Conservation (phyloP, 73 alveolate species). For the Effrenium voratum region DNA sequence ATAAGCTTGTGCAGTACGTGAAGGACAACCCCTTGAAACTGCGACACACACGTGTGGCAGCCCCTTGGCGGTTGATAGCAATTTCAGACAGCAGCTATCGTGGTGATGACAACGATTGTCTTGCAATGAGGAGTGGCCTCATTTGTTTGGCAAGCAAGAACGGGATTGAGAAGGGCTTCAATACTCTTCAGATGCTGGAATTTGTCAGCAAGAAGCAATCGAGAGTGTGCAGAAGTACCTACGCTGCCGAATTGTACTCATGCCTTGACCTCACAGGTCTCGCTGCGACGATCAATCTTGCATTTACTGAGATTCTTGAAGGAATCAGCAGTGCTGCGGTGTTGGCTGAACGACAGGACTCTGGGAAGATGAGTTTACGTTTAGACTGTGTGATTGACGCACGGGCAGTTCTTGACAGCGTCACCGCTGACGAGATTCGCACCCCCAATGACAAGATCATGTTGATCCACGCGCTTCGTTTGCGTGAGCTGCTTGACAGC, state of each 20-base stretch:
- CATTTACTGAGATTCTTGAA: neutral
- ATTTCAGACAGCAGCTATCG: neutral
- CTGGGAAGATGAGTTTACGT: neutral
- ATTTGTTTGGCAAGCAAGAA: neutral
- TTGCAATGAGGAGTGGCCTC: slow-evolving; percentile 3
- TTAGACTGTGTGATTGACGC: neutral
- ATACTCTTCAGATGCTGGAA: neutral
- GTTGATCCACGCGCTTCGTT: neutral
- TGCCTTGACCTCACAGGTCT: neutral
- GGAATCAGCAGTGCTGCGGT: neutral
- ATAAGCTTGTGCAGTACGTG: neutral
- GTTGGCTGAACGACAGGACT: neutral
- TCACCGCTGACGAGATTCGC: neutral
- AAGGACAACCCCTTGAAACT: neutral
- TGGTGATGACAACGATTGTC: neutral
- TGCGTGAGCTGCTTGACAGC: neutral
- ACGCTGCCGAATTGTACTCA: slow-evolving; percentile 21
- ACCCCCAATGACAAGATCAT: neutral
- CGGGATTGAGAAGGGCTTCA: neutral
- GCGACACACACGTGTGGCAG: neutral
- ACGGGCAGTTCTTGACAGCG: neutral
- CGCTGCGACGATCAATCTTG: neutral
- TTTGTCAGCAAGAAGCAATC: slow-evolving; percentile 2
- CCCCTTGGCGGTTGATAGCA: neutral
- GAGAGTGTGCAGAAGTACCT: slow-evolving; percentile 4